phyloP scores from a whole-genome alignment of 352 stramenopile genomes.

The Ochromonadaceae sp. region DNA sequence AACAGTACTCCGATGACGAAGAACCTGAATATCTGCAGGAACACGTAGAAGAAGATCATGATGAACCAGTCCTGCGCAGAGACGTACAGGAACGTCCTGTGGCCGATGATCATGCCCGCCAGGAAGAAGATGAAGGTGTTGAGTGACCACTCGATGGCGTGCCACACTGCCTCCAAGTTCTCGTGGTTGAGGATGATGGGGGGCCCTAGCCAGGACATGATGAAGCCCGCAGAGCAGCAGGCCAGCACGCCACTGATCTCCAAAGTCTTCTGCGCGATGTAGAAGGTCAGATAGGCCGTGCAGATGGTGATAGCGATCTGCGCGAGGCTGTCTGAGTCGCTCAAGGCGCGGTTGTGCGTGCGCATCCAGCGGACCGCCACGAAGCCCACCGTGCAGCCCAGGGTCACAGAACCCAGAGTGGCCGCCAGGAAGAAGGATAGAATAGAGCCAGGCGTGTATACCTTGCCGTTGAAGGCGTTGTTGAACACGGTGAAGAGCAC shows the following conservation, averaged over 20 bases:
- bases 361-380: not conserved
- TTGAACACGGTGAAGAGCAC: slow-evolving; percentile 43
- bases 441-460: not conserved
- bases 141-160: slow-evolving; percentile 25
- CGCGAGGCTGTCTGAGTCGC: not conserved
- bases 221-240: not conserved
- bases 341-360: not conserved
- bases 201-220: not conserved
- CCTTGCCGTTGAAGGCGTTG: not conserved
- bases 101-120: slow-evolving; percentile 21
- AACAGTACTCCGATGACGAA: slow-evolving; percentile 10
- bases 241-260: slow-evolving; percentile 11
- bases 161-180: slow-evolving; percentile 29
- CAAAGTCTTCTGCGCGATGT: not conserved
- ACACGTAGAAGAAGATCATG: slow-evolving; percentile 15
- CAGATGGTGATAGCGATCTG: slow-evolving; percentile 12
- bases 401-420: not conserved
- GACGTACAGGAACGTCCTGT: not conserved
- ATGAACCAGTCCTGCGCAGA: not conserved
- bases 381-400: slow-evolving; percentile 14
- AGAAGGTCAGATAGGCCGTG: slow-evolving; percentile 6
- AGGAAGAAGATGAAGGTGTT: slow-evolving; percentile 38
- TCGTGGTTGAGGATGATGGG: slow-evolving; percentile 13
- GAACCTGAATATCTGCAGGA: slow-evolving; percentile 1
- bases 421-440: not conserved